These are phyloP conservation scores for Rosa lucieae DNA, from an alignment of 306 rosid species.

Conservation along the genomic window DNA sequence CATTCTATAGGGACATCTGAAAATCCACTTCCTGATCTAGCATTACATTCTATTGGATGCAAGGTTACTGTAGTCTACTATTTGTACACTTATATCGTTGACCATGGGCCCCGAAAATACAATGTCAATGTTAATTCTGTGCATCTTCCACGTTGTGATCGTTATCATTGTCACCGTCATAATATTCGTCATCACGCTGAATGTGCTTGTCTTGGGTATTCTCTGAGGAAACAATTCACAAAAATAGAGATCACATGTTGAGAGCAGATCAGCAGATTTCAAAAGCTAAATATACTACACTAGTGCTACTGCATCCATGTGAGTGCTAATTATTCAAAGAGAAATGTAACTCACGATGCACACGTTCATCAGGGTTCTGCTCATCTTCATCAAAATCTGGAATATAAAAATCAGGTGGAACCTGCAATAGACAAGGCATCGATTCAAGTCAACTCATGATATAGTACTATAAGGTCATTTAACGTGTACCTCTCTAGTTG, in stretches of 20 bases:
- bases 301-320: not conserved
- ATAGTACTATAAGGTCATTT: not conserved
- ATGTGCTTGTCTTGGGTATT: constrained; percentile 90
- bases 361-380: constrained; percentile 95
- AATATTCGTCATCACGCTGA: constrained; percentile 90
- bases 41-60: constrained; percentile 1
- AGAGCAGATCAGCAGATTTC: not conserved
- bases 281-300: not conserved
- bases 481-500: not conserved
- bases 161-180: constrained; percentile 87
- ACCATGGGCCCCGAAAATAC: not conserved
- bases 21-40: not conserved
- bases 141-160: constrained; percentile 77
- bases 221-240: constrained; percentile 42
- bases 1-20: not conserved
- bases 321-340: not conserved
- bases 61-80: constrained; percentile 17
- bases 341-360: constrained; percentile 64
- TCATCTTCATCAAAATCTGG: constrained; percentile 92
- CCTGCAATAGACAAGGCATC: constrained; percentile 46
- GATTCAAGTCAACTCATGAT: not conserved
- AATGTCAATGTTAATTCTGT: constrained; percentile 25
- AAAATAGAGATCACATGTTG: constrained; percentile 1
- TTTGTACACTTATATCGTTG: constrained; percentile 36
- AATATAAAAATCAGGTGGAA: constrained; percentile 93